These are phyloP conservation scores for Isoetes taiwanensis DNA, from an alignment of 75 land plant species.

Conservation along the genomic window DNA sequence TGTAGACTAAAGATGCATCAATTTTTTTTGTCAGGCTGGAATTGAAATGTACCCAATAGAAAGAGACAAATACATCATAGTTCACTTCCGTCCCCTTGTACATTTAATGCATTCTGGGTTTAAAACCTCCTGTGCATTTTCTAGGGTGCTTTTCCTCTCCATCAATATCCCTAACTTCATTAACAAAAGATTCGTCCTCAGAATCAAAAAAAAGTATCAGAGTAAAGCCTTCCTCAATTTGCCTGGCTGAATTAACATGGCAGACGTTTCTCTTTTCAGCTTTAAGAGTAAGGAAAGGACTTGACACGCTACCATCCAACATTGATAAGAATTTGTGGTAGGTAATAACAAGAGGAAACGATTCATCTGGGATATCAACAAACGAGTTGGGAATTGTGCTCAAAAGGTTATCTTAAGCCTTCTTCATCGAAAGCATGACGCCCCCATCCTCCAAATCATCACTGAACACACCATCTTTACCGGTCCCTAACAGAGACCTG, in stretches of 20 bases:
- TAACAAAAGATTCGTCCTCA: slow-evolving; percentile 6
- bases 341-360: slow-evolving; percentile 45
- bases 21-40: slow-evolving; percentile 27
- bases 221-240: no score
- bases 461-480: background rate
- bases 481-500: background rate
- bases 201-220: no score
- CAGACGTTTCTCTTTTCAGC: background rate
- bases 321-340: slow-evolving; percentile 43
- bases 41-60: slow-evolving; percentile 57
- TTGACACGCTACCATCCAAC: slow-evolving; percentile 36
- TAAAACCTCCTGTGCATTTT: no score
- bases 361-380: slow-evolving; percentile 8
- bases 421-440: no score
- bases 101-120: no score
- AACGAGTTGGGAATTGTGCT: slow-evolving; percentile 37
- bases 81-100: no score
- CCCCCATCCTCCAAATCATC: background rate
- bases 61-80: slow-evolving; percentile 28
- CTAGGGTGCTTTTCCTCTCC: no score
- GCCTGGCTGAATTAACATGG: no score
- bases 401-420: no score
- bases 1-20: slow-evolving; percentile 41
- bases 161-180: background rate
- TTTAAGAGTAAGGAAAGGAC: slow-evolving; percentile 16